A percentile compares a stretch with the other conserved stretches of the same genome.
These are phyloP conservation scores for Ustulina deusta DNA, from an alignment of 2,329 filamentous ascomycete species.

Conservation along the genomic window DNA sequence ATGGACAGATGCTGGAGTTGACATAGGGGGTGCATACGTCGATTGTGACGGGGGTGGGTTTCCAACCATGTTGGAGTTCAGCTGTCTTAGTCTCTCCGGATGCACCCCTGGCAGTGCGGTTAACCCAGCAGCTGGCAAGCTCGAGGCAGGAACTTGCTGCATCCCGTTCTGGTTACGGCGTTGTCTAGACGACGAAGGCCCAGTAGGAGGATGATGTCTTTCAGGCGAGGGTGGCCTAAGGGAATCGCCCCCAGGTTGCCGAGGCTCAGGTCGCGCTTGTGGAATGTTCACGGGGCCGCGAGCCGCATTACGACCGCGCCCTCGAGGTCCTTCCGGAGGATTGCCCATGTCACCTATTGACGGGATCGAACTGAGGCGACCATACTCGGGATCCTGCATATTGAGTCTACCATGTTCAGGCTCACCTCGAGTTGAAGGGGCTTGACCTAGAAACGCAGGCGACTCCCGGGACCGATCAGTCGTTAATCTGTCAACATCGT, in stretches of 20 bases:
- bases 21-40: constrained; percentile 42
- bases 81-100: constrained; percentile 50
- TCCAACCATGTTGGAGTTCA: constrained; percentile 40
- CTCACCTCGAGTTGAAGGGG: constrained; percentile 56
- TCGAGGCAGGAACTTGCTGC: constrained; percentile 46
- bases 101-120: constrained; percentile 47
- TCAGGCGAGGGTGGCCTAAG: constrained; percentile 61
- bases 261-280: constrained; percentile 57
- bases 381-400: constrained; percentile 72
- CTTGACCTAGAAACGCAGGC: constrained; percentile 54
- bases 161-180: constrained; percentile 56
- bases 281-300: constrained; percentile 55
- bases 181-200: constrained; percentile 63
- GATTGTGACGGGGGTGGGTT: constrained; percentile 42
- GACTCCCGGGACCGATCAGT: constrained; percentile 58
- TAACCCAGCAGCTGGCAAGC: constrained; percentile 43
- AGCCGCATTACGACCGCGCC: constrained; percentile 59
- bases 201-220: constrained; percentile 63
- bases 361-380: constrained; percentile 68
- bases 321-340: constrained; percentile 68
- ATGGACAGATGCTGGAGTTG: constrained; percentile 51
- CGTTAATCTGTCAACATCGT: constrained; percentile 56
- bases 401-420: constrained; percentile 62
- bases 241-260: constrained; percentile 57
- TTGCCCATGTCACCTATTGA: constrained; percentile 56